These are phyloP conservation scores for Gossypium stocksii DNA, from an alignment of 345 rosid genomes.

Conservation along the genomic window DNA sequence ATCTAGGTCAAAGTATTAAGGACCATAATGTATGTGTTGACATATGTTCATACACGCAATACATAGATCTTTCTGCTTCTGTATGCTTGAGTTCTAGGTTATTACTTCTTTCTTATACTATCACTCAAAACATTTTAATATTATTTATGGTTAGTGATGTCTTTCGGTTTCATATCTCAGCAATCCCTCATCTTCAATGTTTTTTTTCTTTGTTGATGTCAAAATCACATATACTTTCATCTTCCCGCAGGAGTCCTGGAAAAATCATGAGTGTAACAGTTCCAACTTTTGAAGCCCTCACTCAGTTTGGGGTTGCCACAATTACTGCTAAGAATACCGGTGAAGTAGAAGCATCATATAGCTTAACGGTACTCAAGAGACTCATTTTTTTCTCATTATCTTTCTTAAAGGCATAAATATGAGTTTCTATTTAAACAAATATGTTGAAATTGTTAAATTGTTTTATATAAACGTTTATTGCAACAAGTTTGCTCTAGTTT, in stretches of 20 bases:
- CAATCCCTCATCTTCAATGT: neutral
- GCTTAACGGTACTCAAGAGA: slow-evolving; percentile 60
- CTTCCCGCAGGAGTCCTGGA: slow-evolving; percentile 76
- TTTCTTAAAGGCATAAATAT: neutral
- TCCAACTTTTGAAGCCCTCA: slow-evolving; percentile 86
- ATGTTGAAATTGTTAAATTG: neutral
- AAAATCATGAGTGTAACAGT: slow-evolving; percentile 60
- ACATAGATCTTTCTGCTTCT: neutral
- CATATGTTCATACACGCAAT: neutral
- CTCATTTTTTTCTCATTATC: neutral
- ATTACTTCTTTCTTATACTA: no score
- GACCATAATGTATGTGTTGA: neutral
- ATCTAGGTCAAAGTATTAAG: neutral
- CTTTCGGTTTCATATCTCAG: neutral
- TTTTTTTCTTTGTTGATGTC: neutral
- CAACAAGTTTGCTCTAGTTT: neutral
- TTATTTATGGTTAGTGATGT: neutral
- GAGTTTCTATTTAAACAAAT: neutral
- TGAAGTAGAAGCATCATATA: slow-evolving; percentile 88
- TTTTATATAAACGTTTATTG: neutral
- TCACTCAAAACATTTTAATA: neutral
- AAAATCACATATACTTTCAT: neutral
- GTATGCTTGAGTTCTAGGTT: neutral
- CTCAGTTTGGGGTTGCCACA: slow-evolving; percentile 79
- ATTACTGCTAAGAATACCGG: slow-evolving; percentile 68